phyloP scores from a whole-genome alignment of 108 stramenopile genomes.

The Pseudonitzschia multiseries region DNA sequence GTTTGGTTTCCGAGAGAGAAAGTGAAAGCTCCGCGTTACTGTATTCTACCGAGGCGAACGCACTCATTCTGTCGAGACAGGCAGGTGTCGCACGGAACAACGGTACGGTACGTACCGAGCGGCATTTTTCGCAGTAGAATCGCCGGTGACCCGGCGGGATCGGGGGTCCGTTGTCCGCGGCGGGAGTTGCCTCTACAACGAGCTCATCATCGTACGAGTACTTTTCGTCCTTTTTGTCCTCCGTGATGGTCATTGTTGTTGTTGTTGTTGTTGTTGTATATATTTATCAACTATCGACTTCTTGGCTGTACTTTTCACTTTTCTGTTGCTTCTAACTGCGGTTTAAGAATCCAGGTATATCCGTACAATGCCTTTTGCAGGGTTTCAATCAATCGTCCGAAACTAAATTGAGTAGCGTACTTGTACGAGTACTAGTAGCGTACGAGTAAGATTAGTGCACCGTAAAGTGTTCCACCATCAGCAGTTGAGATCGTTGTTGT shows the following conservation, averaged over 20 bases:
- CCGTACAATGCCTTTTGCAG: not conserved
- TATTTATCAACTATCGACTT: no score
- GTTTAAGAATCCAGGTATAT: not conserved
- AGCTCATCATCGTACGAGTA: constrained; percentile 22
- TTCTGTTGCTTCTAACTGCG: no score
- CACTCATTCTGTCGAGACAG: no score
- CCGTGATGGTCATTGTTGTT: not conserved
- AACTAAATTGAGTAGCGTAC: no score
- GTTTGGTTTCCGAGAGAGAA: no score
- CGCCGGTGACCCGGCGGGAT: constrained; percentile 69
- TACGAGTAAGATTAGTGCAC: not conserved
- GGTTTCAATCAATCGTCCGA: not conserved
- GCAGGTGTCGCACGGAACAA: no score
- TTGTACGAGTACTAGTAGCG: no score
- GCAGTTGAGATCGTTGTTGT: no score
- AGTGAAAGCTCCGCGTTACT: no score
- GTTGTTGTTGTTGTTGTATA: not conserved
- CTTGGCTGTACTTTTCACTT: not conserved
- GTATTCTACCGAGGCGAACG: no score
- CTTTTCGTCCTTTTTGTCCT: not conserved
- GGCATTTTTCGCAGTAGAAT: constrained; percentile 81
- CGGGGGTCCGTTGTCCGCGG: constrained; percentile 42
- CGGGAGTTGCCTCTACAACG: constrained; percentile 37
- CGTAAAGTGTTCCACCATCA: no score
- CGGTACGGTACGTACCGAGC: constrained; percentile 13